Evolutionary conservation across 495 filamentous ascomycete genomes (phyloP), one percentile per base, ranked within the genome.

Genomic region (Trichoderma orchidacearum): DNA sequence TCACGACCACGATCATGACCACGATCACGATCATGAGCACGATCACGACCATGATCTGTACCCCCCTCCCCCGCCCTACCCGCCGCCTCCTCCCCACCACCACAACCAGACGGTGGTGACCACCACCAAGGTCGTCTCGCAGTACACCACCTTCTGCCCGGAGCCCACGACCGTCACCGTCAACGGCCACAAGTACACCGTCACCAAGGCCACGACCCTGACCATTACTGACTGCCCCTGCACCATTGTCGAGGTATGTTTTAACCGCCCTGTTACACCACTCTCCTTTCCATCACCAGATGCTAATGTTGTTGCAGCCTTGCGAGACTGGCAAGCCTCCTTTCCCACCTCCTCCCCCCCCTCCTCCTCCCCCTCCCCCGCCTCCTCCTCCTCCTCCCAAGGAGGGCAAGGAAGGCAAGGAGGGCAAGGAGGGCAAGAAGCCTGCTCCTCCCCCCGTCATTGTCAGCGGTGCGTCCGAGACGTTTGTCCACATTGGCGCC

Each of bases 81-180:
- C 69, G 74, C 83, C 61, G 72, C 80, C 69, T 80, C 80, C 70
- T 79, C 81, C 64, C 66, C 72, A 66, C 61, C 70, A 74, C 58
- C 61, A 63, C 59, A 75, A 66, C 62, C 74, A 70, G 38, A 70
- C 70, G 56, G 59, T 66, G 29, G 60, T 59, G 64, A 82, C 80
- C 73, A 81, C 80, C 73, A 95, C 88, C 58, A 84, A 92, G 76
- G 75, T 86, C 52, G 81, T 91, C 64, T 89, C 85, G 52, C 74
- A 80, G 38, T 85, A 84, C 79, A 88, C 85, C 76, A 95, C 90
- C 66, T 90, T 78, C 84, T 95, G 90, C 86, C 86, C 89, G 9
- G 76, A 73, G 65, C 70, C 89, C 62, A 94, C 90, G 64, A 66
- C 73, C 60, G 68, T 94, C 71, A 80, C 79, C 66, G 74, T 83